phyloP scores from a whole-genome alignment of 306 rosid genomes.

The Cicer cuneatum region DNA sequence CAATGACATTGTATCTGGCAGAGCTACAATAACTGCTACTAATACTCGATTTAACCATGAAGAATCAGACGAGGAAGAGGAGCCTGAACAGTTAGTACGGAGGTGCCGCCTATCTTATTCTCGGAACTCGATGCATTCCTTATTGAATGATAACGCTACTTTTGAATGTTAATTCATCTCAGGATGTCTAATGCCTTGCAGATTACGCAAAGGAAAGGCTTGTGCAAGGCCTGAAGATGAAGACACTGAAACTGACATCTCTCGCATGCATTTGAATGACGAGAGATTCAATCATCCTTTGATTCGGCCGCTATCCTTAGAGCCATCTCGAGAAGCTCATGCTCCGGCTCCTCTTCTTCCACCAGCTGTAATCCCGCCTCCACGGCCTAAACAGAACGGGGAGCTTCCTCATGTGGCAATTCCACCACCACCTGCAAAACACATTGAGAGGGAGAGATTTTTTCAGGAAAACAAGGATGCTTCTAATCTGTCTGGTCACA shows the following conservation, averaged over 20 bases:
- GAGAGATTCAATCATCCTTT: slow-evolving; percentile 82
- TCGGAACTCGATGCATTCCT: not conserved
- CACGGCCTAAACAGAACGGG: slow-evolving; percentile 50
- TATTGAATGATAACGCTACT: slow-evolving; percentile 18
- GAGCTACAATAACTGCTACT: slow-evolving; percentile 51
- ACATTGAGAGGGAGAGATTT: slow-evolving; percentile 78
- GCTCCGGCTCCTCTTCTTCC: slow-evolving; percentile 48
- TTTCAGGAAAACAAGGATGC: slow-evolving; percentile 87
- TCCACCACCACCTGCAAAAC: slow-evolving; percentile 97
- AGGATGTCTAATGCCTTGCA: slow-evolving; percentile 45
- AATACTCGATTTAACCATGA: slow-evolving; percentile 51
- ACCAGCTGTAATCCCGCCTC: slow-evolving; percentile 46
- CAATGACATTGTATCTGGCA: slow-evolving; percentile 76
- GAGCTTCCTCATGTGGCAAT: slow-evolving; percentile 54
- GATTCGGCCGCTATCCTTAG: slow-evolving; percentile 68
- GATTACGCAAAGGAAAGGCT: slow-evolving; percentile 96
- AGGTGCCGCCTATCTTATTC: slow-evolving; percentile 53
- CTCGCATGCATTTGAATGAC: slow-evolving; percentile 60
- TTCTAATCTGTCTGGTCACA: slow-evolving; percentile 66
- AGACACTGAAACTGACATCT: slow-evolving; percentile 54
- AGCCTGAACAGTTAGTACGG: slow-evolving; percentile 83
- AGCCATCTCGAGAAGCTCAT: slow-evolving; percentile 51
- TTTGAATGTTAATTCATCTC: slow-evolving; percentile 15
- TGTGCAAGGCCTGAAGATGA: slow-evolving; percentile 85
- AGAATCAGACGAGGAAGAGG: slow-evolving; percentile 84